phyloP scores from a whole-genome alignment of 176 grass and related monocot genomes.

The Chloris gayana region DNA sequence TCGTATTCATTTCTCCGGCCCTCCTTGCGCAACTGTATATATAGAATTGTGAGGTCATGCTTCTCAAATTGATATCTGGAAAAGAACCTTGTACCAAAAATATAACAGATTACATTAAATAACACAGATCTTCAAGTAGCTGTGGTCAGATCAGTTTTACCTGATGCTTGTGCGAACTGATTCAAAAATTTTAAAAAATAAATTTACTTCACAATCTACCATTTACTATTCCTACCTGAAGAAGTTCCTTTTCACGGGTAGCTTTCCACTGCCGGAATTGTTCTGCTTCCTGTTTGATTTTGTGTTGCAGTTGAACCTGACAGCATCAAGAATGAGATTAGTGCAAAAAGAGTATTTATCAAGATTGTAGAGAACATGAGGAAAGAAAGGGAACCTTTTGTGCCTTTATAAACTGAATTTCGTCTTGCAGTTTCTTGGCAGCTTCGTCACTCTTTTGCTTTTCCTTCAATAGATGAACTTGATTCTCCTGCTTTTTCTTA shows the following conservation, averaged over 20 bases:
- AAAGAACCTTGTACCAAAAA: slow-evolving; percentile 23
- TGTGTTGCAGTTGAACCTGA: slow-evolving; percentile 94
- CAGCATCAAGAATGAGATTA: slow-evolving; percentile 31
- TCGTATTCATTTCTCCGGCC: slow-evolving; percentile 98
- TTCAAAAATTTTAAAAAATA: not conserved
- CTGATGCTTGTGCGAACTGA: slow-evolving; percentile 20
- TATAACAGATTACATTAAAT: slow-evolving; percentile 21
- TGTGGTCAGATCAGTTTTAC: slow-evolving; percentile 4
- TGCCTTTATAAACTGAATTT: slow-evolving; percentile 95
- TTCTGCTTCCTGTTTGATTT: slow-evolving; percentile 99
- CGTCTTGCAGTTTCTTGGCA: slow-evolving; percentile 98
- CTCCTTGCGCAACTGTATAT: slow-evolving; percentile 78
- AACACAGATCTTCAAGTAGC: slow-evolving; percentile 5
- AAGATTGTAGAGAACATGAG: not conserved
- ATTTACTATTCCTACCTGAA: slow-evolving; percentile 57
- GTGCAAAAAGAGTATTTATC: slow-evolving; percentile 2
- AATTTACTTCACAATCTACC: slow-evolving; percentile 14
- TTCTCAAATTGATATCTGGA: slow-evolving; percentile 14
- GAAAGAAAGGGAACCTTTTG: slow-evolving; percentile 69
- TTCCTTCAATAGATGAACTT: slow-evolving; percentile 94
- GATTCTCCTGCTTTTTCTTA: slow-evolving; percentile 98
- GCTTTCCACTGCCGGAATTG: slow-evolving; percentile 96
- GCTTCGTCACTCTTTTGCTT: slow-evolving; percentile 98
- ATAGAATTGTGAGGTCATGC: slow-evolving; percentile 18
- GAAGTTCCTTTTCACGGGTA: slow-evolving; percentile 96